Percentiles rank a stretch among this genome's conserved stretches.
Evolutionary conservation across 2,329 filamentous ascomycete genomes (phyloP).

Genomic region (Apiospora rasikravindrae): DNA sequence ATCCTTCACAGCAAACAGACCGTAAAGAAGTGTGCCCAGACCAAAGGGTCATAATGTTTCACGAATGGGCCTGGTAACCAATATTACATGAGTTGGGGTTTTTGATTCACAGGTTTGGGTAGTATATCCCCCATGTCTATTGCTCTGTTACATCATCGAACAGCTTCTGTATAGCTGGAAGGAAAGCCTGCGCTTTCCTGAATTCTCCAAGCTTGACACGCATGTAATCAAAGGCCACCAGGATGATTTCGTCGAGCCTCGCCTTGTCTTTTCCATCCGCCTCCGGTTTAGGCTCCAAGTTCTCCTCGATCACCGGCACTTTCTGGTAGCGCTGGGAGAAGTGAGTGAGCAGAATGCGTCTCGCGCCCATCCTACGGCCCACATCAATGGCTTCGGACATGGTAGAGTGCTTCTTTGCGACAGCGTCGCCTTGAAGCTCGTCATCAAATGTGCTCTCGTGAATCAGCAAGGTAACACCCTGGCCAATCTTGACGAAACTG

Average conservation of each 20-base stretch:
- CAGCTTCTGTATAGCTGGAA: slow-evolving; percentile 39
- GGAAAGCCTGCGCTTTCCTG: slow-evolving; percentile 38
- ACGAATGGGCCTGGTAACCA: not conserved
- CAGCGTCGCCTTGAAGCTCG: slow-evolving; percentile 76
- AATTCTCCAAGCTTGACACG: slow-evolving; percentile 55
- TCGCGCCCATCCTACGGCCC: slow-evolving; percentile 78
- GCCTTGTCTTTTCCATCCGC: slow-evolving; percentile 39
- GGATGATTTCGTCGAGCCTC: slow-evolving; percentile 59
- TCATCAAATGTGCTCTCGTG: slow-evolving; percentile 98
- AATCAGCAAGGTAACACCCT: slow-evolving; percentile 79
- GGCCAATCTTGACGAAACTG: slow-evolving; percentile 72
- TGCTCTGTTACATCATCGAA: slow-evolving; percentile 30
- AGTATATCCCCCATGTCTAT: not conserved
- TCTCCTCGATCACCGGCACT: slow-evolving; percentile 53
- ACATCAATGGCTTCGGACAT: slow-evolving; percentile 83
- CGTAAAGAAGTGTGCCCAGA: not conserved
- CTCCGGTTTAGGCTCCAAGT: slow-evolving; percentile 31
- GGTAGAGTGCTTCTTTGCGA: slow-evolving; percentile 89
- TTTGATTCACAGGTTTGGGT: not conserved
- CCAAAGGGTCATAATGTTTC: not conserved
- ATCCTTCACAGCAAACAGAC: too few relatives aligned
- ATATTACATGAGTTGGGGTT: slow-evolving; percentile 6
- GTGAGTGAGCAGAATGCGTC: slow-evolving; percentile 84
- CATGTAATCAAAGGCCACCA: slow-evolving; percentile 84
- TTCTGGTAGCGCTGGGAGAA: slow-evolving; percentile 95